A percentile compares a stretch with the other conserved stretches of the same genome.
Conservation (phyloP, 2,329 filamentous ascomycete genomes). For the Stachybotrys chlorohalonatus region DNA sequence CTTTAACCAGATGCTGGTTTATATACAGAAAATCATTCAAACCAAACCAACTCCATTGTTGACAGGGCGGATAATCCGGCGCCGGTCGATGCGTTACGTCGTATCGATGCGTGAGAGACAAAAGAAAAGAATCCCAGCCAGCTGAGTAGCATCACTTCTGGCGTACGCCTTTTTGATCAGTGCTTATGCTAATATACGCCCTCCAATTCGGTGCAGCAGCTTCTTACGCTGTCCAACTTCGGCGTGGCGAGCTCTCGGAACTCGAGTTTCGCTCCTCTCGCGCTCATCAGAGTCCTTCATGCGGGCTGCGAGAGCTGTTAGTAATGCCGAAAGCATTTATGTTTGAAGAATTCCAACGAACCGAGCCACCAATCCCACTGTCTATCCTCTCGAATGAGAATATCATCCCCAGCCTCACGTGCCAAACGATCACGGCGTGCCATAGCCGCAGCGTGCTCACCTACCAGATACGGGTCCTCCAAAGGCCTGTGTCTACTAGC, state of each 20-base stretch:
- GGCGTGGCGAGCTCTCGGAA: constrained; percentile 20
- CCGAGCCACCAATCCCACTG: constrained; percentile 54
- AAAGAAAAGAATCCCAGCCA: background rate
- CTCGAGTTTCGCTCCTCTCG: constrained; percentile 35
- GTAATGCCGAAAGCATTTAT: background rate
- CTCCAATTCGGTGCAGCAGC: constrained; percentile 30
- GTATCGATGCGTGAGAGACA: background rate
- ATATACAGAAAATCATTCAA: background rate
- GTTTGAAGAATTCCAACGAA: constrained; percentile 22
- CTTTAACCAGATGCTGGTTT: background rate
- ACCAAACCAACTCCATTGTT: background rate
- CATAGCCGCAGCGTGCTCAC: constrained; percentile 51
- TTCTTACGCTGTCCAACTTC: constrained; percentile 26
- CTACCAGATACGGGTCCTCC: constrained; percentile 60
- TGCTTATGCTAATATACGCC: constrained; percentile 10
- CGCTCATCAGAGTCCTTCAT: constrained; percentile 42
- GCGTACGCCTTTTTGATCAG: background rate
- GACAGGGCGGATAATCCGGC: background rate
- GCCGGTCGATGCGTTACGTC: background rate
- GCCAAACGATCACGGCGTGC: constrained; percentile 48
- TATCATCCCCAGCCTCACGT: constrained; percentile 44
- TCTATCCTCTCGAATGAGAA: constrained; percentile 46
- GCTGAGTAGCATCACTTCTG: background rate
- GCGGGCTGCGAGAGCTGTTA: constrained; percentile 29
- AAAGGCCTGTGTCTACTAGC: constrained; percentile 34